These are phyloP conservation scores for Penicillium maclennaniae DNA, from an alignment of 495 filamentous ascomycete genomes.

Conservation along the genomic window DNA sequence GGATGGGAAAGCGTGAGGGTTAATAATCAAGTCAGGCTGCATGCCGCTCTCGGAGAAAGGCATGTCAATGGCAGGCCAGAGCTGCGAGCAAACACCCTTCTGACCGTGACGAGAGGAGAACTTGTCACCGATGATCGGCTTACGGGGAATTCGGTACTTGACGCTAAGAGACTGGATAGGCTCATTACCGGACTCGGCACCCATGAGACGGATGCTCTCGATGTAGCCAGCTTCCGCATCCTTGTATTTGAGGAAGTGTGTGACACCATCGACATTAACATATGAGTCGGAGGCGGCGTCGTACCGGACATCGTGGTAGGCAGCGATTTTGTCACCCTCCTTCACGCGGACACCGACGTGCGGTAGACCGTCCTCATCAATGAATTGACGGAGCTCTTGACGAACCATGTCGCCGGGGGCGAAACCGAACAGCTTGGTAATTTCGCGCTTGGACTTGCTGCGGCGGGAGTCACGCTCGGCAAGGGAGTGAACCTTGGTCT, in stretches of 20 bases:
- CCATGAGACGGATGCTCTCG: slow-evolving; percentile 88
- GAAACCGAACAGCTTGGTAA: slow-evolving; percentile 80
- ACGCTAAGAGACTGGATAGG: slow-evolving; percentile 81
- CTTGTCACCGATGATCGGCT: slow-evolving; percentile 81
- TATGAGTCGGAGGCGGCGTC: slow-evolving; percentile 58
- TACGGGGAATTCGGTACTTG: slow-evolving; percentile 86
- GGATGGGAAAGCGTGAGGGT: slow-evolving; percentile 99
- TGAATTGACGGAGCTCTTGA: slow-evolving; percentile 57
- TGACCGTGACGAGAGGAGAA: slow-evolving; percentile 58
- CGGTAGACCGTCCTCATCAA: slow-evolving; percentile 86
- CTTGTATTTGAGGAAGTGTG: slow-evolving; percentile 86
- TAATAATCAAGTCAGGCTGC: slow-evolving; percentile 96
- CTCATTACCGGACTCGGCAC: slow-evolving; percentile 73
- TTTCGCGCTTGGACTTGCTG: slow-evolving; percentile 48
- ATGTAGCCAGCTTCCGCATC: slow-evolving; percentile 81
- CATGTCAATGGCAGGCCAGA: slow-evolving; percentile 93
- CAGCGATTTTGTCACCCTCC: slow-evolving; percentile 79
- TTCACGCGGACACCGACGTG: slow-evolving; percentile 68
- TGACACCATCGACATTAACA: slow-evolving; percentile 73
- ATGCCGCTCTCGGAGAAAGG: slow-evolving; percentile 97
- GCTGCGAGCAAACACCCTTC: slow-evolving; percentile 81
- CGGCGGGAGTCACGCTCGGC: slow-evolving; percentile 64
- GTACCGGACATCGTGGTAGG: slow-evolving; percentile 80
- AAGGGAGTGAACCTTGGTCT: slow-evolving; percentile 84
- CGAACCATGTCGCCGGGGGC: slow-evolving; percentile 65